Evolutionary conservation across 768 basidiomycete species (phyloP).

Genomic region (Boletus reticulatus): DNA sequence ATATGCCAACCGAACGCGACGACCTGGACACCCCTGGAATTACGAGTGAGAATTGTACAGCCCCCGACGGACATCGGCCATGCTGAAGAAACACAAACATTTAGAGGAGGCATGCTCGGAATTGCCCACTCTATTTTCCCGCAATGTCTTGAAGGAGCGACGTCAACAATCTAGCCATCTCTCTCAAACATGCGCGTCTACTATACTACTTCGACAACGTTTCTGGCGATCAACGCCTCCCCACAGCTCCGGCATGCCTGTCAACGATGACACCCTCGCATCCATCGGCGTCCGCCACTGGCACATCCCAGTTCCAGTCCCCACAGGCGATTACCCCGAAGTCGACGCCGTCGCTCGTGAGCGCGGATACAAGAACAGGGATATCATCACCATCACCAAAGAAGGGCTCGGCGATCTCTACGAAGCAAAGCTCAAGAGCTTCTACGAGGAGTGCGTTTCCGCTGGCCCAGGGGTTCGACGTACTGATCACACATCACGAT

Average conservation of each 20-base stretch:
- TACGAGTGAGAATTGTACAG: too few species aligned
- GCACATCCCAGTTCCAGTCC: conserved; percentile 58
- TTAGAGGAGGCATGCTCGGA: too few species aligned
- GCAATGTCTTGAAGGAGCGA: too few species aligned
- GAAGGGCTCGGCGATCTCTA: conserved; percentile 80
- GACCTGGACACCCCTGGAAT: too few species aligned
- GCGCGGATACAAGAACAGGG: conserved; percentile 80
- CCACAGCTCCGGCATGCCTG: conserved; percentile 68
- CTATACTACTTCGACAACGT: conserved; percentile 77
- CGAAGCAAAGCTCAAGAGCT: conserved; percentile 76
- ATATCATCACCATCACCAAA: conserved; percentile 74
- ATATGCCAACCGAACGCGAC: too few species aligned
- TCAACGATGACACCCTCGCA: conserved; percentile 47
- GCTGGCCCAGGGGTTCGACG: not conserved
- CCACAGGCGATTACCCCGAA: conserved; percentile 41
- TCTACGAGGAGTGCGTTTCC: conserved; percentile 73
- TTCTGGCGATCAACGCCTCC: conserved; percentile 76
- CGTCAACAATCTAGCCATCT: too few species aligned
- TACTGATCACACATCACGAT: not conserved
- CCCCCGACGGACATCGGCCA: too few species aligned
- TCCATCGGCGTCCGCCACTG: conserved; percentile 65
- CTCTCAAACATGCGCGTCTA: conserved; percentile 59
- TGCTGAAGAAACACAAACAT: too few species aligned
- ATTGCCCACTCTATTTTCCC: too few species aligned
- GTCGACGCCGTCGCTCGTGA: conserved; percentile 64